Evolutionary conservation across 208 protist genomes (phyloP).

Genomic region (Trypanosoma lewisi): DNA sequence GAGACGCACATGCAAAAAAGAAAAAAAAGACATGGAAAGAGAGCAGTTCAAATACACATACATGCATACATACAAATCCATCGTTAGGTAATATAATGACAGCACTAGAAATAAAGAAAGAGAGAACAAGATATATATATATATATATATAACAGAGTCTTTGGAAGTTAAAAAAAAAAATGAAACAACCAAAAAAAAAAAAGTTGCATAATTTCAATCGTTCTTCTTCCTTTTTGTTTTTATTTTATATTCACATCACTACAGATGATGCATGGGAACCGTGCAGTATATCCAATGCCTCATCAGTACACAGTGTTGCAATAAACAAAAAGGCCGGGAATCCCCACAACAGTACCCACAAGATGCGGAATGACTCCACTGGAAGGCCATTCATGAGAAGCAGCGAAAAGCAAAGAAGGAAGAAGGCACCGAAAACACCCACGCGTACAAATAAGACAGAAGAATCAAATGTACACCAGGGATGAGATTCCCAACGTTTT

Average conservation of each 20-base stretch:
- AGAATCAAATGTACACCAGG: background rate
- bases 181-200: background rate
- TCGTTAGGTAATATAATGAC: too few species aligned
- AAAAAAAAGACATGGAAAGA: background rate
- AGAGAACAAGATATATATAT: background rate
- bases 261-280: background rate
- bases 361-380: slow-evolving; percentile 24
- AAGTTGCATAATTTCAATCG: too few species aligned
- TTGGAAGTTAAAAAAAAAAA: background rate
- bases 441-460: background rate
- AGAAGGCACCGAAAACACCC: background rate
- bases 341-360: slow-evolving; percentile 16
- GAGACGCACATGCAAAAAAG: background rate
- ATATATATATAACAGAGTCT: background rate
- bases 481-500: background rate
- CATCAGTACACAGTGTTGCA: background rate
- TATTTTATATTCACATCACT: background rate
- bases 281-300: background rate
- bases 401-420: slow-evolving; percentile 8
- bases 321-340: slow-evolving; percentile 18
- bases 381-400: slow-evolving; percentile 8
- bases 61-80: background rate
- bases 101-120: background rate
- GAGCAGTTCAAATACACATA: background rate
- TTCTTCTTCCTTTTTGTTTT: background rate